Conservation (phyloP, 805 yeast species). For the Saccharomycopsis sp. region DNA sequence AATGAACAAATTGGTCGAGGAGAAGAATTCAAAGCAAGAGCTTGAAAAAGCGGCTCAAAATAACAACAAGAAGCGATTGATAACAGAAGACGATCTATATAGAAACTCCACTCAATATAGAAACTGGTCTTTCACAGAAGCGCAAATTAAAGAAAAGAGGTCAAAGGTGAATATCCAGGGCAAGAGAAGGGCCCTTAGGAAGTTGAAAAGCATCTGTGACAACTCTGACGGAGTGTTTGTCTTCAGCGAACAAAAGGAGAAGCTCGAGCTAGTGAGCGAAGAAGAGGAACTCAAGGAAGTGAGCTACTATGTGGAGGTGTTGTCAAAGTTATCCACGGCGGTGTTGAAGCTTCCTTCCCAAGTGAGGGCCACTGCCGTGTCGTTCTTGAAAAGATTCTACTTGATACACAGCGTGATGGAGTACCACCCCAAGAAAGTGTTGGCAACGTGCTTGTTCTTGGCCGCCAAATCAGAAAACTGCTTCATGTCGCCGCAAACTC, state of each 20-base stretch:
- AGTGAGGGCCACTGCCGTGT: constrained; percentile 72
- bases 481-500: constrained; percentile 76
- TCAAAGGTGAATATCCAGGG: constrained; percentile 49
- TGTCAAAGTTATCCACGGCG: constrained; percentile 53
- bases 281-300: constrained; percentile 69
- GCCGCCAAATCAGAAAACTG: constrained; percentile 92
- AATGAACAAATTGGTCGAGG: too few relatives aligned
- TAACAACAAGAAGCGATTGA: constrained; percentile 24
- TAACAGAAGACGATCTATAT: constrained; percentile 79
- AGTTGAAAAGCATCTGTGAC: constrained; percentile 27
- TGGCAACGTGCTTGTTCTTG: constrained; percentile 75
- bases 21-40: too few relatives aligned
- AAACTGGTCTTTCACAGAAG: constrained; percentile 72
- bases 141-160: constrained; percentile 44
- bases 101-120: constrained; percentile 79
- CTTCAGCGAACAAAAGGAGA: constrained; percentile 24
- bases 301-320: constrained; percentile 61
- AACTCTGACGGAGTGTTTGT: constrained; percentile 25
- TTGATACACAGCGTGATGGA: constrained; percentile 77
- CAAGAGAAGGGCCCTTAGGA: constrained; percentile 27
- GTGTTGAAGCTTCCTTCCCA: constrained; percentile 80
- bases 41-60: not conserved
- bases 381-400: constrained; percentile 75
- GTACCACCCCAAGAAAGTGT: constrained; percentile 72
- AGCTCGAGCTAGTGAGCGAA: constrained; percentile 39